Evolutionary conservation across 768 basidiomycete genomes (phyloP), one percentile per base, ranked within the genome.

Genomic region (Cantharellus cinnabarinus): DNA sequence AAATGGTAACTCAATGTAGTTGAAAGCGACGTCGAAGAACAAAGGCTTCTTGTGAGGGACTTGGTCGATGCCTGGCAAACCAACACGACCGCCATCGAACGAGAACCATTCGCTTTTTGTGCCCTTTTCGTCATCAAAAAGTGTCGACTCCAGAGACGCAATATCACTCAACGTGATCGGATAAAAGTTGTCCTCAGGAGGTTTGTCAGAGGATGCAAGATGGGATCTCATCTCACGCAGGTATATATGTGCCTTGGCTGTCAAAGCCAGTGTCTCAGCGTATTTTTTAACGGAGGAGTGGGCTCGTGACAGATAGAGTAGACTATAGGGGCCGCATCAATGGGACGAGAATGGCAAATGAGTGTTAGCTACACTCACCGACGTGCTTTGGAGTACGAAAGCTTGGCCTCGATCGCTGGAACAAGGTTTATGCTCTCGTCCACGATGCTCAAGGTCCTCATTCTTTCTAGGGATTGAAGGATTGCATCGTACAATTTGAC

Each of bases 21-120:
- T 95, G 65, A 91, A 79, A 15, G 89, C 91, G 62, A 89, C 85
- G 67, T 95, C 88, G 70, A 93, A 95, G 74, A 97, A 95, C 44
- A 89, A 66, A 14, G 89, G 88, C 67, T 94, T 94, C 72, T 83
- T 81, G 66, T 81, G 68, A 41, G 71, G 64, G 41, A 48, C 7
- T 52, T 58, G n/a, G 29, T 58, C 61, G 20, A 57, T 34, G 71
- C 2, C 52, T 10, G 52, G 10, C 14, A 37, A 14, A 10, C 10
- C 52, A 29, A 48, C 10, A 10, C 29, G 44, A 7, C 87, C 87
- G 2, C 87, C 86, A 65, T 87, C 87, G 67, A 76, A 76, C 1
- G 79, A 74, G 64, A 85, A 85, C 88, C 88, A 90, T 51, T 82
- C 82, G 41, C 76, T 78, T 67, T 87, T 87, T 69, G 78, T 74